phyloP scores from a whole-genome alignment of 2,329 filamentous ascomycete genomes.

The Cladosporium phlei region DNA sequence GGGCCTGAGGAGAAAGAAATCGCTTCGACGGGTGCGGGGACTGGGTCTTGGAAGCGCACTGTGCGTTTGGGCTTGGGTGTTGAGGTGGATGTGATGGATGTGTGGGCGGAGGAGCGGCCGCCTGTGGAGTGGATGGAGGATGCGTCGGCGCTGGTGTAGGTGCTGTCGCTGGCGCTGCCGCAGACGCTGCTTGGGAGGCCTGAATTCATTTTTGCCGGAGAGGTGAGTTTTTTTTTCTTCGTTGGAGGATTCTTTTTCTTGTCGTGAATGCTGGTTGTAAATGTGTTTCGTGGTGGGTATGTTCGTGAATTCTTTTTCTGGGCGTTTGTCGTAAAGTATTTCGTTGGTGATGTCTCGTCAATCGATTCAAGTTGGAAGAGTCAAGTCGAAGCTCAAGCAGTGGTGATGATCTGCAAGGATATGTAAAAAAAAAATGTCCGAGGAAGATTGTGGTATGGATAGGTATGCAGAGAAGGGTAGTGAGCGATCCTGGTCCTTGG shows the following conservation, averaged over 20 bases:
- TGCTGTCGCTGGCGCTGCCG: constrained; percentile 13
- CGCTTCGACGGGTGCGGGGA: not conserved
- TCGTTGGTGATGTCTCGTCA: no score
- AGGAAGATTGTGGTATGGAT: no score
- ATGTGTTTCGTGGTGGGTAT: not conserved
- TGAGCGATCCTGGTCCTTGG: not conserved
- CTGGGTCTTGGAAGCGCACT: constrained; percentile 11
- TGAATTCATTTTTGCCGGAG: constrained; percentile 2
- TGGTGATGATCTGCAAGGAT: no score
- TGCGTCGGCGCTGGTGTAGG: constrained; percentile 3
- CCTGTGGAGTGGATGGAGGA: constrained; percentile 8
- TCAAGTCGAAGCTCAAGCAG: no score
- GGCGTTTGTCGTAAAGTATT: no score
- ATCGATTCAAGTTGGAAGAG: no score
- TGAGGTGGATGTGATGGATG: constrained; percentile 5
- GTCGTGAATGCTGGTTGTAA: no score
- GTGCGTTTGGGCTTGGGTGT: constrained; percentile 10
- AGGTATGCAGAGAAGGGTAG: no score
- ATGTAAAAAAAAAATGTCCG: not conserved
- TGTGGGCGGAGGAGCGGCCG: constrained; percentile 5
- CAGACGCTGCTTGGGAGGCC: constrained; percentile 11
- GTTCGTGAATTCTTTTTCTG: no score
- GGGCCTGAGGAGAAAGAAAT: not conserved
- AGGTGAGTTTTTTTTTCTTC: not conserved
- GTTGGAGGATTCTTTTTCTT: no score